Conservation (phyloP, 352 stramenopile genomes). For the Thalassiosira mediterranea region DNA sequence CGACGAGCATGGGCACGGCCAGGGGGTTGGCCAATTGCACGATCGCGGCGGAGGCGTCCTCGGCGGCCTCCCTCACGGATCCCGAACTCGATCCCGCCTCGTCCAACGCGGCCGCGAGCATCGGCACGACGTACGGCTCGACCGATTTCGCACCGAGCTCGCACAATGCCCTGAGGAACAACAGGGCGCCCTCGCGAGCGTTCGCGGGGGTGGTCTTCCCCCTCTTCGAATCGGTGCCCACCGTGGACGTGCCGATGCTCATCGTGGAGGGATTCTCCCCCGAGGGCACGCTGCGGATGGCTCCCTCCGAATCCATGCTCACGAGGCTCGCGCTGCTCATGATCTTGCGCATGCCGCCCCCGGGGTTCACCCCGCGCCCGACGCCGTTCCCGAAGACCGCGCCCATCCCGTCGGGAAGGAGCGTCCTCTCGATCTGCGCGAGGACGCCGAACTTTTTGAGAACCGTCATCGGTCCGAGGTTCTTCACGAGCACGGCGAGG, state of each 20-base stretch:
- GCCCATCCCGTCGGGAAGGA: constrained; percentile 73
- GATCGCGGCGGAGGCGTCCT: constrained; percentile 71
- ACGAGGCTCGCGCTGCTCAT: constrained; percentile 67
- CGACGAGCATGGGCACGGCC: constrained; percentile 62
- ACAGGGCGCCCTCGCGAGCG: constrained; percentile 75
- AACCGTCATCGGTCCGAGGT: constrained; percentile 65
- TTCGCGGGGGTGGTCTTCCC: constrained; percentile 75
- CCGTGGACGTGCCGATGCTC: constrained; percentile 22
- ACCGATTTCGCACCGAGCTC: constrained; percentile 64
- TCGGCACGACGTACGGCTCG: constrained; percentile 79
- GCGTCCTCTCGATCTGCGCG: constrained; percentile 69
- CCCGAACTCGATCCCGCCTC: constrained; percentile 69
- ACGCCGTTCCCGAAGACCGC: constrained; percentile 63
- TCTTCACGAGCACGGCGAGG: constrained; percentile 65
- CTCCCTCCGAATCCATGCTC: constrained; percentile 63
- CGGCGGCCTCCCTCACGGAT: constrained; percentile 71
- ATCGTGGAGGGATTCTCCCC: constrained; percentile 44
- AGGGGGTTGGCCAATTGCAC: constrained; percentile 66
- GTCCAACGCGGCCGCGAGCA: constrained; percentile 77
- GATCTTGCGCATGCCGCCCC: constrained; percentile 76
- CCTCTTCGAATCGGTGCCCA: constrained; percentile 70
- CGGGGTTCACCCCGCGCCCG: constrained; percentile 39
- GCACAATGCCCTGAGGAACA: constrained; percentile 77
- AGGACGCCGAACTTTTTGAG: constrained; percentile 79
- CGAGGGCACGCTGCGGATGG: constrained; percentile 4